A percentile compares a stretch with the other conserved stretches of the same genome.
These are phyloP conservation scores for Cladosporium cucumerinum DNA, from an alignment of 2,329 filamentous ascomycete species.

Conservation along the genomic window DNA sequence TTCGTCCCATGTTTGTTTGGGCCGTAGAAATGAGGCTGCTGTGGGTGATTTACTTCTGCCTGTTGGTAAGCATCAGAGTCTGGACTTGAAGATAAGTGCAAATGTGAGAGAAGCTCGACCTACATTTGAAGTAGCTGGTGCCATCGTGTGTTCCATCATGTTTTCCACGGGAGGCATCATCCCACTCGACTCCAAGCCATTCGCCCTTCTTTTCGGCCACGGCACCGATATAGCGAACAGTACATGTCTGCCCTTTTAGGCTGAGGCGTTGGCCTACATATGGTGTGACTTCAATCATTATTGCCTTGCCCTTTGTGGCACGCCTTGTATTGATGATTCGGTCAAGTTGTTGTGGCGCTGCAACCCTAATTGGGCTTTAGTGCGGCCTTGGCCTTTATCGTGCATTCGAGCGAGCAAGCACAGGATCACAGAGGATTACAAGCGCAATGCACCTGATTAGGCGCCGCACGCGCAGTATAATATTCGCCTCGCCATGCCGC, in stretches of 20 bases:
- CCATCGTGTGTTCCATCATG: slow-evolving; percentile 82
- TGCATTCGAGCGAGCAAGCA: too few relatives aligned
- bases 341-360: too few relatives aligned
- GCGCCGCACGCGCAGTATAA: too few relatives aligned
- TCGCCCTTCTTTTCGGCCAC: slow-evolving; percentile 72
- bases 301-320: not conserved
- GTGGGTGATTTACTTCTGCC: slow-evolving; percentile 63
- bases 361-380: too few relatives aligned
- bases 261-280: slow-evolving; percentile 69
- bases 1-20: slow-evolving; percentile 65
- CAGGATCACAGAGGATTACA: too few relatives aligned
- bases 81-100: not conserved
- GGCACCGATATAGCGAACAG: slow-evolving; percentile 75
- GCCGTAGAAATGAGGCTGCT: slow-evolving; percentile 82
- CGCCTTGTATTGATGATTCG: not conserved
- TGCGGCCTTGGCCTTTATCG: too few relatives aligned
- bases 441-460: too few relatives aligned
- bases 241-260: slow-evolving; percentile 74
- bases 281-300: not conserved
- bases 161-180: slow-evolving; percentile 80
- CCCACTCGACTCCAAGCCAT: slow-evolving; percentile 98
- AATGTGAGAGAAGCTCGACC: slow-evolving; percentile 21
- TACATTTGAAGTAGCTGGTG: slow-evolving; percentile 79
- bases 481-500: too few relatives aligned
- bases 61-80: slow-evolving; percentile 34